These are phyloP conservation scores for Wickerhamomyces chaumierensis DNA, from an alignment of 805 yeast genomes.

Conservation along the genomic window DNA sequence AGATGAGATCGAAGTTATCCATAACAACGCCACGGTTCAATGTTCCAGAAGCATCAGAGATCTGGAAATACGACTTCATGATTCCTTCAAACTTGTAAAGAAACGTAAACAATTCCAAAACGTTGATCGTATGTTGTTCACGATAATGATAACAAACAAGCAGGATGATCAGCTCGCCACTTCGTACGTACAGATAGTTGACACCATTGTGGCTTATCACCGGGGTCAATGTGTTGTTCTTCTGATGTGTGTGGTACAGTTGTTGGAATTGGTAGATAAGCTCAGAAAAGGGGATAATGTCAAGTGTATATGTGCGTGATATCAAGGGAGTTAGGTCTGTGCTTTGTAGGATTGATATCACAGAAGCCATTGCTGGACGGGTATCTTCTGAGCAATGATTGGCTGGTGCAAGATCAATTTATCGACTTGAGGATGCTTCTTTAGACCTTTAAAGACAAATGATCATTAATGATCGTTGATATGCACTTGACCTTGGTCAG, in stretches of 20 bases:
- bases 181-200: conserved; percentile 42
- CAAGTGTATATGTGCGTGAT: conserved; percentile 62
- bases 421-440: too few species aligned
- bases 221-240: conserved; percentile 27
- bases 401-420: too few species aligned
- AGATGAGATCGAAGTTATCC: conserved; percentile 65
- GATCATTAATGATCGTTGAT: too few species aligned
- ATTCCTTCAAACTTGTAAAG: conserved; percentile 35
- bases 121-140: conserved; percentile 34
- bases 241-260: neutral
- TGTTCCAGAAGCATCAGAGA: neutral
- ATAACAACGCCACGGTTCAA: conserved; percentile 48
- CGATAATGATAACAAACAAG: conserved; percentile 16
- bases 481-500: too few species aligned
- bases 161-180: conserved; percentile 30
- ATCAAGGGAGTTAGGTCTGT: conserved; percentile 52
- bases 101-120: conserved; percentile 47
- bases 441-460: too few species aligned
- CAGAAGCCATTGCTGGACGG: conserved; percentile 46
- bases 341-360: conserved; percentile 56
- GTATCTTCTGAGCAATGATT: too few species aligned
- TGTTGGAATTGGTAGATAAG: conserved; percentile 50
- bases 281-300: conserved; percentile 37
- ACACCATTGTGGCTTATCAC: conserved; percentile 28
- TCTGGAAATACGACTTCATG: conserved; percentile 33